Base-by-base conservation (phyloP, 2,329 filamentous ascomycete species). In the Penicillium sp. region DNA sequence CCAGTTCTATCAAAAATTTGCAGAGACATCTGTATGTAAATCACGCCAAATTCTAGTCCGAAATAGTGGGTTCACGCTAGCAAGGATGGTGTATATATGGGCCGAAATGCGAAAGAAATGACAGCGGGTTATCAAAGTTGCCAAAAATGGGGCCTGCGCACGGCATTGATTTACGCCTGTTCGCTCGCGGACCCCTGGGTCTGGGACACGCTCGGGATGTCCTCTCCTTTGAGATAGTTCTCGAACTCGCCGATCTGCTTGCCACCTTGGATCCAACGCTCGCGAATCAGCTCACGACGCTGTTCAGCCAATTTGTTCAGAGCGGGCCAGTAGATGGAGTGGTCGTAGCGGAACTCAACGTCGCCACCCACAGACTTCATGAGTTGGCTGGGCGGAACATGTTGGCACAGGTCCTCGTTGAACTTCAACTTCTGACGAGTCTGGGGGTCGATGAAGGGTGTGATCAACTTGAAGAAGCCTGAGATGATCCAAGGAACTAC, bases 371-470 rank as follows among this genome's bases (percentile, higher is more conserved):
- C 85, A 51, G 85, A 80, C 63, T 85, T 87, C 86, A 90, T 88
- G 47, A 99, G 82, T 70, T 97, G 92, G 64, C 86, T 80, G 7
- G 85, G 74, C 5, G 91, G 91, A 18, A 99, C 87, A 69, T 91
- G 90, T 61, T 88, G 79, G 61, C 81, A 81, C 77, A 96, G 86
- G 68, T 95, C 88, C 71, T 96, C 91, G 78, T 97, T 96, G 81
- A 96, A 96, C 77, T 94, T 95, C 76, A 99, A 86, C 79, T 99
- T 99, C 67, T 94, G 86, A 52, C 89, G 85, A 9, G 94, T 99
- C 64, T 92, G 77, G 7, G 94, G 94, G 73, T 99, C 94, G 74
- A 99, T 96, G 74, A 99, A 96, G 35, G 92, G 91, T 4, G 85
- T 91, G 74, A 99, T 92, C 64, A 96, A 78, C 74, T 95, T 96